Base-by-base conservation (phyloP, 1,284 basidiomycete species). In the Anthracocystis walkeri region DNA sequence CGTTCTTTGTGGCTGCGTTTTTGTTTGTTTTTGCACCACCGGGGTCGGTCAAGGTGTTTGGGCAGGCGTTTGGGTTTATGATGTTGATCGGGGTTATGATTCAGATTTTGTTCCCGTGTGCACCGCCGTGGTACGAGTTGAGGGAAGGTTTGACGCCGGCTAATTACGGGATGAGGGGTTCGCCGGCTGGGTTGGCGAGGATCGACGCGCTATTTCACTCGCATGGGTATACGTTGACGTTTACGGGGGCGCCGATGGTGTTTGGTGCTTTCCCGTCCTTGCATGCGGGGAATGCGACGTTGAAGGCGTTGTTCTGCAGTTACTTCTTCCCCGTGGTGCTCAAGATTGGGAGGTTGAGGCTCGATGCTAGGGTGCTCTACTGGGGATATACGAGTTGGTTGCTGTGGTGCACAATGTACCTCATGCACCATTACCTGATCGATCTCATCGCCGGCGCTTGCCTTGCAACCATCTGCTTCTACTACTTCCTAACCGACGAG, bases 261-360 rank as follows among this genome's bases (percentile, higher is more conserved):
- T 99, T 99, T 82, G 96, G 97, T 29, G 96, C 96, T 1, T 98
- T 98, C 86, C 97, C 97, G 0, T 93, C 92, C 6, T 89, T 99
- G 29, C 97, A 99, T 84, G 91, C 95, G 0, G 95, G 90, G 5
- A 92, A 90, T 82, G 94, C 93, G 0, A 97, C 96, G 7, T 90
- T 97, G 80, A 93, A 94, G 80, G 95, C 95, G 0, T 89, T 99
- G 44, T 96, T 97, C 88, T 87, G 97, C 72, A 91, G 92, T 33
- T 95, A 99, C 87, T 98, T 98, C 87, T 99, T 98, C 90, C 93
- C 94, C 0, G 21, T 80, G 23, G 58, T 59, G 20, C 45, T 84
- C 60, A 65, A 54, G 45, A 48, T 83, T 25, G 78, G 77, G 16
- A 46, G 73, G 16, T 21, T 81, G 35, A 64, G 75, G 21, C 35